Base-by-base conservation (phyloP, 306 rosid genomes). In the Pterocarpus macrocarpus region DNA sequence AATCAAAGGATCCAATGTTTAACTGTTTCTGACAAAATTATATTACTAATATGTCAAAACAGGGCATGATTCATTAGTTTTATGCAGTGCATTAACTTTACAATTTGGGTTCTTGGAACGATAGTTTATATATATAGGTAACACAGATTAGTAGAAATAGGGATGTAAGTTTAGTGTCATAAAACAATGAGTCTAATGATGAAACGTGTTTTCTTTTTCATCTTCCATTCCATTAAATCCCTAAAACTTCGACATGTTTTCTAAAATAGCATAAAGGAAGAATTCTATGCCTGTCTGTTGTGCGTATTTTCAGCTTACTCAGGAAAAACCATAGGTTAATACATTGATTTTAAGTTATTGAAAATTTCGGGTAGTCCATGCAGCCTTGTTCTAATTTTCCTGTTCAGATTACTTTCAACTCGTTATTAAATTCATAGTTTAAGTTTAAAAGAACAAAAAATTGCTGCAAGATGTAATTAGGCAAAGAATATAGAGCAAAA, bases 371-470 rank as follows among this genome's bases (percentile, higher is more conserved):
- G 78, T 36, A 30, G 55, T 33, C 13, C 74, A 14, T 69, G 56
- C 73, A 33, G 49, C 70, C 43, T 56, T 50, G 55, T 69, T 73
- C 49, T 55, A 43, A 28, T 32, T 69, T 65, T 44, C 17, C 61
- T 72, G 64, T 64, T 55, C 67, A 73, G 68, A 64, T 67, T 72
- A 38, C 50, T 66, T 66, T 63, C 56, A 58, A 65, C 34, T 63
- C 83, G 50, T 65, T 22, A 70, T 43, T 7, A 71, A 70, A 11
- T 63, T 64, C 56, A 35, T 80, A 49, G 41, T 34, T 63, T 64
- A 38, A 47, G 79, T 30, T 69, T 56, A 4, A 15, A 2, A 49
- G 13, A 58, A 64, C 43, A 52, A 53, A 59, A 55, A 55, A 39
- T 41, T 72, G 8, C 1, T 45, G 14, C 30, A 15, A 22, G 41